Conservation (phyloP, 768 basidiomycete genomes). For the Suillus clintonianus region DNA sequence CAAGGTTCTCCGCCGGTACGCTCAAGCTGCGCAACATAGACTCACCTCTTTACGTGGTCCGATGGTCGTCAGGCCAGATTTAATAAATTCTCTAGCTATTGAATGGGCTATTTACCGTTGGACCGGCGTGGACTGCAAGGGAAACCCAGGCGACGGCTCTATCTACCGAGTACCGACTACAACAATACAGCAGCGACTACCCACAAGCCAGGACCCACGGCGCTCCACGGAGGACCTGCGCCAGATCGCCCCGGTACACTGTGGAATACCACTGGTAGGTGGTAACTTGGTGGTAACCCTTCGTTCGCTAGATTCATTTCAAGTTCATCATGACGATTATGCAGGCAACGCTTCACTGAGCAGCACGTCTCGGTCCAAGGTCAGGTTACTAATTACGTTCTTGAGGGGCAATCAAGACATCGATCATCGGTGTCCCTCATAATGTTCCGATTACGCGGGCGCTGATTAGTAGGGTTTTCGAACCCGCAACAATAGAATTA, state of each 20-base stretch:
- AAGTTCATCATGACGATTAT: background rate
- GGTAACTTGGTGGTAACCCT: background rate
- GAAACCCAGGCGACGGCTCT: too few species aligned
- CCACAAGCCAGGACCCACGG: too few species aligned
- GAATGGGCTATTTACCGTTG: background rate
- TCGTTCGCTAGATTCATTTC: background rate
- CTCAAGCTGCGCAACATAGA: too few species aligned
- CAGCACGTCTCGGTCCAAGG: background rate
- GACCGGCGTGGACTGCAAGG: too few species aligned
- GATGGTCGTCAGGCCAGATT: background rate
- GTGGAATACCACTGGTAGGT: background rate
- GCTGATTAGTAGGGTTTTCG: background rate
- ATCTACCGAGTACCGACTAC: too few species aligned
- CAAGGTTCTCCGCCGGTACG: too few species aligned
- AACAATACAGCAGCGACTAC: too few species aligned
- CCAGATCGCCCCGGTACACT: too few species aligned
- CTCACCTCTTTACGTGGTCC: background rate
- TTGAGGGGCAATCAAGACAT: constrained; percentile 16
- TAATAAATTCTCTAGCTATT: too few species aligned
- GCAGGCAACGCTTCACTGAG: background rate
- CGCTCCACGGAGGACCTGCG: too few species aligned
- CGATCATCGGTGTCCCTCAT: constrained; percentile 18
- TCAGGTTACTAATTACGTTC: background rate
- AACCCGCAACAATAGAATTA: background rate
- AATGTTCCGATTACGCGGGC: background rate